Percentiles rank a stretch among this genome's conserved stretches.
Conservation (phyloP, 495 filamentous ascomycete species). For the Penicillium manginii region DNA sequence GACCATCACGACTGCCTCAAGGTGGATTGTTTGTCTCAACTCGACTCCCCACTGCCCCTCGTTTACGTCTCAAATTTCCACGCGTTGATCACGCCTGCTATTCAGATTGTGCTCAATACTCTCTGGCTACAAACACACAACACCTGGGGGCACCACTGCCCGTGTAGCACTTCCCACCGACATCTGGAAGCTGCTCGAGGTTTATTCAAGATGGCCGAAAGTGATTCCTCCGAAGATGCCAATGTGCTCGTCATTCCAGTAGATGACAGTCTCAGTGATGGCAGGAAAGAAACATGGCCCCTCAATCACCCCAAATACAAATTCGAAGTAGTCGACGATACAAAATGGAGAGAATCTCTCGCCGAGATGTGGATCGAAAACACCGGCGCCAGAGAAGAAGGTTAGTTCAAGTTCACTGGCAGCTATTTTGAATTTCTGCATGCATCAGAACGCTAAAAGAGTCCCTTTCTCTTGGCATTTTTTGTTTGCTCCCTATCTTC, state of each 20-base stretch:
- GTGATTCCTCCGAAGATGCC: conserved; percentile 21
- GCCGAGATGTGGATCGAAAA: conserved; percentile 44
- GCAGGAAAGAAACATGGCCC: conserved; percentile 38
- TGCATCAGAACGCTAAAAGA: too few species aligned
- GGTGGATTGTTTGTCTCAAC: not conserved
- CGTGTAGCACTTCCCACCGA: not conserved
- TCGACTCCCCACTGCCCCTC: not conserved
- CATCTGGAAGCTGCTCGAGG: not conserved
- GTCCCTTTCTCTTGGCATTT: too few species aligned
- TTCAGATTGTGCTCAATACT: too few species aligned
- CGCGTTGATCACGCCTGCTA: too few species aligned
- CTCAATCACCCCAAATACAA: conserved; percentile 16
- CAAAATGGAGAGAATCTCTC: conserved; percentile 34
- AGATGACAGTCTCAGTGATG: conserved; percentile 37
- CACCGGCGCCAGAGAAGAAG: conserved; percentile 32
- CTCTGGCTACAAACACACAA: too few species aligned
- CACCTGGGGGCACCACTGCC: not conserved
- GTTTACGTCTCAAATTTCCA: too few species aligned
- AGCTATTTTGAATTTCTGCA: not conserved
- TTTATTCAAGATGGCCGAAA: conserved; percentile 4
- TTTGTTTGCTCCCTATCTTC: not conserved
- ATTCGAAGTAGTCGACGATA: conserved; percentile 27
- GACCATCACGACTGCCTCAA: too few species aligned
- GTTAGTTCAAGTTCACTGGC: conserved; percentile 31
- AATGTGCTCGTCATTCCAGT: conserved; percentile 37